A percentile compares a stretch with the other conserved stretches of the same genome.
Evolutionary conservation across 2,329 filamentous ascomycete species (phyloP).

Genomic region (Botrytis byssoidea): DNA sequence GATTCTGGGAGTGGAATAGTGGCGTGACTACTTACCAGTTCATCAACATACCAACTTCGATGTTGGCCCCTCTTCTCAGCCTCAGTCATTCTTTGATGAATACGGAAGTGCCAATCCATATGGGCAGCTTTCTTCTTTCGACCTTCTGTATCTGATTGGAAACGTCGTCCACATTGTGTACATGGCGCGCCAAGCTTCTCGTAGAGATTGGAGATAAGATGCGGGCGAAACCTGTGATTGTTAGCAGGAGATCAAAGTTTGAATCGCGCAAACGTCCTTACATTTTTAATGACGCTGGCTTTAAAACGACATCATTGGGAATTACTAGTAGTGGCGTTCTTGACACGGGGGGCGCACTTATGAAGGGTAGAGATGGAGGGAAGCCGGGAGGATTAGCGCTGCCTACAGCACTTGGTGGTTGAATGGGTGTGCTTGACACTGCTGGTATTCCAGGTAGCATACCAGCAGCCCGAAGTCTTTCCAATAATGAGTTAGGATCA

Average conservation of each 20-base stretch:
- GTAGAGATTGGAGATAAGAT: slow-evolving; percentile 72
- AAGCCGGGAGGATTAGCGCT: slow-evolving; percentile 43
- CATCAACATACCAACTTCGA: slow-evolving; percentile 92
- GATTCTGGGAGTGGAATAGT: background rate
- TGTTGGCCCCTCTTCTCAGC: slow-evolving; percentile 83
- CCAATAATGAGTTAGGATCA: slow-evolving; percentile 56
- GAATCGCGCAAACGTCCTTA: slow-evolving; percentile 45
- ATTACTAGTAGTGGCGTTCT: slow-evolving; percentile 34
- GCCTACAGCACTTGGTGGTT: slow-evolving; percentile 43
- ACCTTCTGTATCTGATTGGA: slow-evolving; percentile 73
- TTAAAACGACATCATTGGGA: slow-evolving; percentile 56
- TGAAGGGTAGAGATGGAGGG: slow-evolving; percentile 36
- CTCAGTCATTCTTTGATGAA: slow-evolving; percentile 84
- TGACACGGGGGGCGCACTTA: slow-evolving; percentile 28
- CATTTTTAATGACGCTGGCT: slow-evolving; percentile 70
- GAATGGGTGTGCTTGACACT: slow-evolving; percentile 40
- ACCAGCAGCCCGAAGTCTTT: slow-evolving; percentile 66
- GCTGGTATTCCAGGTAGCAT: slow-evolving; percentile 53
- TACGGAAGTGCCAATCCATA: slow-evolving; percentile 97
- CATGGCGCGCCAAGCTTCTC: slow-evolving; percentile 83
- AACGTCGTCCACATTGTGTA: slow-evolving; percentile 86
- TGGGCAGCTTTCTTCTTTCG: slow-evolving; percentile 85
- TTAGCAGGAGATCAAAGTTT: slow-evolving; percentile 24
- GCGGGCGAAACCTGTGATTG: slow-evolving; percentile 62
- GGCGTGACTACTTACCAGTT: slow-evolving; percentile 58